Conservation (phyloP, 2,329 filamentous ascomycete species). For the Tolypocladium cylindrosporum region DNA sequence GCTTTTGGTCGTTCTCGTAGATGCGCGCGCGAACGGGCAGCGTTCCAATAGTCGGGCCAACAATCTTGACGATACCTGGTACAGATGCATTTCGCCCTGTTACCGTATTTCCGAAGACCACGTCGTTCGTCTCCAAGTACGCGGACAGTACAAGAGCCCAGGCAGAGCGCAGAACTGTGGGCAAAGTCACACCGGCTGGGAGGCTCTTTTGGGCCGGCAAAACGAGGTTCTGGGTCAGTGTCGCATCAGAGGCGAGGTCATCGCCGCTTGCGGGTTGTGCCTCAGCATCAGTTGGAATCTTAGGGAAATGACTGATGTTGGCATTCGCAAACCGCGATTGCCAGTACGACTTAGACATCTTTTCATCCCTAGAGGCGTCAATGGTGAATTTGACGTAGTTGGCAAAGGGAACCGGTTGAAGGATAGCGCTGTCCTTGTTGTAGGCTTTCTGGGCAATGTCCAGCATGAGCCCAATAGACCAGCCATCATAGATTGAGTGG, state of each 20-base stretch:
- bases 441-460: slow-evolving; percentile 3
- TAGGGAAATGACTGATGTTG: not conserved
- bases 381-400: slow-evolving; percentile 3
- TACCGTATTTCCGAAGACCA: slow-evolving; percentile 14
- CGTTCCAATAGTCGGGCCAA: slow-evolving; percentile 11
- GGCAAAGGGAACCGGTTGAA: not conserved
- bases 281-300: not conserved
- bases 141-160: slow-evolving; percentile 14
- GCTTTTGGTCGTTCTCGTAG: not conserved
- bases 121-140: slow-evolving; percentile 9
- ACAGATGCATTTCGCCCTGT: slow-evolving; percentile 15
- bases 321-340: not conserved
- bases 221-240: not conserved
- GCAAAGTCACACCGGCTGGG: not conserved
- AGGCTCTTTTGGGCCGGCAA: not conserved
- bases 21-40: slow-evolving; percentile 7
- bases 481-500: slow-evolving; percentile 15
- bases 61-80: slow-evolving; percentile 9
- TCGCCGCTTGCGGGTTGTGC: not conserved
- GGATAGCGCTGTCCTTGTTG: not conserved
- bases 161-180: slow-evolving; percentile 15
- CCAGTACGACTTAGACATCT: not conserved
- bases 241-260: not conserved
- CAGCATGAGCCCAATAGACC: slow-evolving; percentile 5
- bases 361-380: not conserved